Evolutionary conservation across 169 alveolate genomes (phyloP).

Genomic region (Plasmodium blacklocki): DNA sequence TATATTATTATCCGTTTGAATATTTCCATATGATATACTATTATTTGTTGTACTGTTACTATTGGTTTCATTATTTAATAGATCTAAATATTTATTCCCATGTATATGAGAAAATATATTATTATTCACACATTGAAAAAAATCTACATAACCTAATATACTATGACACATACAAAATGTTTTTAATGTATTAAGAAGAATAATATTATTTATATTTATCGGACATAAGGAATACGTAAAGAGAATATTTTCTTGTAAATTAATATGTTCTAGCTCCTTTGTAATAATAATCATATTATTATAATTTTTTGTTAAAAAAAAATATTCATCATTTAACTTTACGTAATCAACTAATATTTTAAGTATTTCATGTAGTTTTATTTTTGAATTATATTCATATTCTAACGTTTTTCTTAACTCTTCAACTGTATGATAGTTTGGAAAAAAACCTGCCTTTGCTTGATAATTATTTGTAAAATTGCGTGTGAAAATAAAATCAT

Average conservation of each 20-base stretch:
- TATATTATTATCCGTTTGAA: background rate
- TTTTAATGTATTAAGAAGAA: constrained; percentile 25
- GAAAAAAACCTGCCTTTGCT: constrained; percentile 48
- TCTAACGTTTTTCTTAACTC: constrained; percentile 29
- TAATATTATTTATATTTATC: constrained; percentile 32
- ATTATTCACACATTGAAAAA: constrained; percentile 45
- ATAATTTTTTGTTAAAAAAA: constrained; percentile 61
- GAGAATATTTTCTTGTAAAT: constrained; percentile 9
- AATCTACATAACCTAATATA: constrained; percentile 52
- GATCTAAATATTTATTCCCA: background rate
- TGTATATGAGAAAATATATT: background rate
- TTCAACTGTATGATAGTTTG: constrained; percentile 25
- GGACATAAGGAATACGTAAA: constrained; percentile 53
- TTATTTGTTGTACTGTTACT: no score
- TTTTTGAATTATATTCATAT: constrained; percentile 57
- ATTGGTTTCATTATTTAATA: no score
- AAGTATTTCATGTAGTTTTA: constrained; percentile 47
- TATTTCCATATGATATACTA: no score
- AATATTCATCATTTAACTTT: constrained; percentile 47
- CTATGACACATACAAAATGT: constrained; percentile 55
- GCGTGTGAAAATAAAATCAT: background rate
- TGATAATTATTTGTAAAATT: background rate
- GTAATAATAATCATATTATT: constrained; percentile 58
- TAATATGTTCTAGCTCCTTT: constrained; percentile 19
- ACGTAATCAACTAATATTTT: constrained; percentile 35